Evolutionary conservation across 2,329 filamentous ascomycete species (phyloP).

Genomic region (Colletotrichum sp.): DNA sequence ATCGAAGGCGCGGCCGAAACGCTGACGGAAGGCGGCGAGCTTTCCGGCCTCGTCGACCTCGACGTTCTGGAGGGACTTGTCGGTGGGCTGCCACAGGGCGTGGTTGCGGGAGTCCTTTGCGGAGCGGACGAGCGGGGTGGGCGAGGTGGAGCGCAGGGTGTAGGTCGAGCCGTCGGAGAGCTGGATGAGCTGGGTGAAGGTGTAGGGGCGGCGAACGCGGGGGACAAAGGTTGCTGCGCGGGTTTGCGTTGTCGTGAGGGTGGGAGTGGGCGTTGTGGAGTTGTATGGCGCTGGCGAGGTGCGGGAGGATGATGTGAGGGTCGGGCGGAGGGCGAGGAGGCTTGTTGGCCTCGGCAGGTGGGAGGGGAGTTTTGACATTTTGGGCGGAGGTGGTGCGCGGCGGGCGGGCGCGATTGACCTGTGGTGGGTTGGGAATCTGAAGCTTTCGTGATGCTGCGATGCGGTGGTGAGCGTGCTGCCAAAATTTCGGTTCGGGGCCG

Average conservation of each 20-base stretch:
- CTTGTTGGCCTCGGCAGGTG: slow-evolving; percentile 13
- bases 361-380: slow-evolving; percentile 18
- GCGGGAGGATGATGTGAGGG: neutral
- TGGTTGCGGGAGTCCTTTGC: slow-evolving; percentile 89
- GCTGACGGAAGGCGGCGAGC: slow-evolving; percentile 81
- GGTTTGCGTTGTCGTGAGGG: slow-evolving; percentile 51
- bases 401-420: neutral
- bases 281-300: slow-evolving; percentile 34
- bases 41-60: slow-evolving; percentile 95
- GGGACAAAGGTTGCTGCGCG: slow-evolving; percentile 85
- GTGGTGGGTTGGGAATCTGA: neutral
- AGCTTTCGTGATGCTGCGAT: neutral
- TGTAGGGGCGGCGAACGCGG: slow-evolving; percentile 91
- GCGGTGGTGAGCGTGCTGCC: neutral
- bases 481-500: slow-evolving; percentile 18
- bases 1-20: slow-evolving; percentile 88
- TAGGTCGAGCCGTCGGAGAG: slow-evolving; percentile 90
- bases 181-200: slow-evolving; percentile 95
- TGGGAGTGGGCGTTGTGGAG: neutral
- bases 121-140: slow-evolving; percentile 61
- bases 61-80: slow-evolving; percentile 80
- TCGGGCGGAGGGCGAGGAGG: neutral
- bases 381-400: neutral
- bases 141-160: slow-evolving; percentile 78
- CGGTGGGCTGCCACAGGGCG: slow-evolving; percentile 87